Base-by-base conservation (phyloP, 2,329 filamentous ascomycete genomes). In the Hysterium pulicare region DNA sequence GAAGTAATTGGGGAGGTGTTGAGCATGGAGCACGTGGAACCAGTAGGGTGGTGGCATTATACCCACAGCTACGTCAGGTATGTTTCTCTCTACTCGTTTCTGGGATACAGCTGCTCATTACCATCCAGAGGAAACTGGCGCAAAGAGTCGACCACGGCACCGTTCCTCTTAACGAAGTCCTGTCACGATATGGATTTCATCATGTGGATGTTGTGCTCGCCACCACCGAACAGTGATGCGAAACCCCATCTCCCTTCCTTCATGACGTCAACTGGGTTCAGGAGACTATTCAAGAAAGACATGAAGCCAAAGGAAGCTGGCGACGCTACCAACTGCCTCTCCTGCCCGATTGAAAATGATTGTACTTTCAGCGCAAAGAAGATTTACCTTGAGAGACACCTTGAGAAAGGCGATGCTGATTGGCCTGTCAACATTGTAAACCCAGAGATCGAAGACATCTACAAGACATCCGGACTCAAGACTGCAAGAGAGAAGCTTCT, bases 1-100 rank as follows among this genome's bases (percentile, higher is more conserved):
- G 76, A 77, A 10, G 79, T 83, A 10, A 84, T 98, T 58, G 93
- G 93, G 5, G 86, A 96, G 41, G 74, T 96, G 22, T 72, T 94
- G 40, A 91, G 86, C 30, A 76, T 95, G 30, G 87, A 94, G 49
- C 93, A 97, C 67, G 93, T 88, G 0, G 93, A 97, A 65, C 93
- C 93, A 0, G 84, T 98, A 0, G 93, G 93, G 1, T 95, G 86
- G 83, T 97, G 90, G 88, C 93, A 97, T 64, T 97, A 94, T 62
- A 45, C 39, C n/a, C 61, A 63, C 41, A 51, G 40, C 30, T 66
- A 63, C 40, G 91, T 97, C 26, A 80, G 81, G 74, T 77, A 65
- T 40, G 61, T 51, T 22, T 13, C 21, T 34, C 13, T 15, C 32
- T 9, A 9, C 3, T 30, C 17, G 19, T 13, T 24, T 22, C 7